Conservation (phyloP, 1,139 yeast genomes). For the Yamadazyma atmosphaerica region DNA sequence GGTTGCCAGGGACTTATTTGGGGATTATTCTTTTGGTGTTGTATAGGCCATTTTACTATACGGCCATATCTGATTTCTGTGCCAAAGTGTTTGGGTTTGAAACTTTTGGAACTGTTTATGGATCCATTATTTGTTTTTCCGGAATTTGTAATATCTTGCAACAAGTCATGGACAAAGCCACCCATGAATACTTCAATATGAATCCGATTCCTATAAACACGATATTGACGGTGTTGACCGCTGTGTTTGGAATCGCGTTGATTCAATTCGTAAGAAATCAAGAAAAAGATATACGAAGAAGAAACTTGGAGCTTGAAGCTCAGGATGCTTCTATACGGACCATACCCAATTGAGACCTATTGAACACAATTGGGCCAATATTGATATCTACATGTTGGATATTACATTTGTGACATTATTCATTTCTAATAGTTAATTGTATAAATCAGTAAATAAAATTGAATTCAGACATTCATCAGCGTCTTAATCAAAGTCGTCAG, state of each 20-base stretch:
- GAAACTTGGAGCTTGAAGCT: conserved; percentile 62
- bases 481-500: neutral
- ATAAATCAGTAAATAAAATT: too few relatives aligned
- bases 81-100: conserved; percentile 93
- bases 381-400: too few relatives aligned
- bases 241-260: conserved; percentile 53
- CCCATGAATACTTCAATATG: conserved; percentile 65
- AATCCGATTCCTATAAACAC: conserved; percentile 80
- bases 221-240: conserved; percentile 52
- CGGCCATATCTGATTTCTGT: conserved; percentile 87
- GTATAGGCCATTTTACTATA: conserved; percentile 88
- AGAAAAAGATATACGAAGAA: conserved; percentile 49
- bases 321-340: conserved; percentile 51
- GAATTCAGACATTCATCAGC: too few relatives aligned
- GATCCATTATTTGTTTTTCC: conserved; percentile 76
- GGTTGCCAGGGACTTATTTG: conserved; percentile 51
- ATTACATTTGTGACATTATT: too few relatives aligned
- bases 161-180: conserved; percentile 63
- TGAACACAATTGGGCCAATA: too few relatives aligned
- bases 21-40: conserved; percentile 76
- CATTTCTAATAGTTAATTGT: too few relatives aligned
- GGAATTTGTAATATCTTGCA: conserved; percentile 78
- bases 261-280: conserved; percentile 56
- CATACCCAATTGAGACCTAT: conserved; percentile 36
- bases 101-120: conserved; percentile 91